Conservation (phyloP, 1,284 basidiomycete species). For the Pseudozyma sp. region DNA sequence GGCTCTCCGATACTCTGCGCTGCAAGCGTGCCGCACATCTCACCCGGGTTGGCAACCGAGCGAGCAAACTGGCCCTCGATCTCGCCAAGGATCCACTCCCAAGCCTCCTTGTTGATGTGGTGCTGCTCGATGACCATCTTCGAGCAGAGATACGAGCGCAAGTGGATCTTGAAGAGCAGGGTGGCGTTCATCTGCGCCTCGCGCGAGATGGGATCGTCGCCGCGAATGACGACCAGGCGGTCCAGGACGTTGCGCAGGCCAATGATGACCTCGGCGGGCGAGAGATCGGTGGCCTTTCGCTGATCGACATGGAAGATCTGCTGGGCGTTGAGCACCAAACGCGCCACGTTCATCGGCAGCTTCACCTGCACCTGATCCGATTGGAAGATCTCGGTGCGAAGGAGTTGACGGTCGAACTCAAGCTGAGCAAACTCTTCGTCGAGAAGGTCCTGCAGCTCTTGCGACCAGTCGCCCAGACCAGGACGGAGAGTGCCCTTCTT, state of each 20-base stretch:
- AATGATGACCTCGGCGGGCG: slow-evolving; percentile 87
- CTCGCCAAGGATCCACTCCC: slow-evolving; percentile 97
- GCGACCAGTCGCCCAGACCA: slow-evolving; percentile 91
- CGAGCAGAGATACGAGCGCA: slow-evolving; percentile 65
- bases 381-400: slow-evolving; percentile 85
- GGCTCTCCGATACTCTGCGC: slow-evolving; percentile 99
- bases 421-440: slow-evolving; percentile 89
- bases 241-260: slow-evolving; percentile 72
- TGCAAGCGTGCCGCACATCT: slow-evolving; percentile 98
- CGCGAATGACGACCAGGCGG: slow-evolving; percentile 78
- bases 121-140: slow-evolving; percentile 68
- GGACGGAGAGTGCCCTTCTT: slow-evolving; percentile 81
- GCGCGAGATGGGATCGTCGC: slow-evolving; percentile 75
- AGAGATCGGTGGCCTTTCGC: slow-evolving; percentile 90
- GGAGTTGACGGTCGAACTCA: slow-evolving; percentile 78
- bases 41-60: slow-evolving; percentile 90
- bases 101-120: slow-evolving; percentile 75
- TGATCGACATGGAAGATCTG: slow-evolving; percentile 98
- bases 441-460: slow-evolving; percentile 83
- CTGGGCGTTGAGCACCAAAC: slow-evolving; percentile 92
- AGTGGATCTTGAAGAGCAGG: slow-evolving; percentile 84
- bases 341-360: slow-evolving; percentile 78
- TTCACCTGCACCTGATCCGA: slow-evolving; percentile 78
- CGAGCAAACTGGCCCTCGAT: slow-evolving; percentile 80
- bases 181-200: slow-evolving; percentile 92